Evolutionary conservation across 768 basidiomycete species (phyloP).

Genomic region (Phylloporus sp.): DNA sequence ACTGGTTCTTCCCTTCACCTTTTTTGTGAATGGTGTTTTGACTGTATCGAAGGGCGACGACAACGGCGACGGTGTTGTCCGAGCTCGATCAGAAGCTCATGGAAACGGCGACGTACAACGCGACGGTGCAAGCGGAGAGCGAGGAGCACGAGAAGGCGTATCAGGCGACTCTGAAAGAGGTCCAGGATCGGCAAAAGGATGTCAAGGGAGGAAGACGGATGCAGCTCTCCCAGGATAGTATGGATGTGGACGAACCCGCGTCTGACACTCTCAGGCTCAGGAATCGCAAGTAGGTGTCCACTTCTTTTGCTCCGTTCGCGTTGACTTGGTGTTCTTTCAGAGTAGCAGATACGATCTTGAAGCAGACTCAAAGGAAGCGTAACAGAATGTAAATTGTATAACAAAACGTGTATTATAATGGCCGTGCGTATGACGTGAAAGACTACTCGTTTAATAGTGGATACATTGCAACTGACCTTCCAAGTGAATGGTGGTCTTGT

Average conservation of each 20-base stretch:
- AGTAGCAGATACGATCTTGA: constrained; percentile 38
- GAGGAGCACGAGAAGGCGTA: constrained; percentile 55
- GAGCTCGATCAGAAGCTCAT: constrained; percentile 71
- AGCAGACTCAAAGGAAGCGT: constrained; percentile 54
- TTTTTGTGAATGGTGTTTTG: not conserved
- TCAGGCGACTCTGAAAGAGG: constrained; percentile 54
- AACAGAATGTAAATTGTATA: constrained; percentile 47
- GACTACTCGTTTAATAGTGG: no score
- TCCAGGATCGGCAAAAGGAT: constrained; percentile 62
- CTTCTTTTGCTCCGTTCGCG: not conserved
- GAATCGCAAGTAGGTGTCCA: constrained; percentile 54
- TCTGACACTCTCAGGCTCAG: constrained; percentile 45
- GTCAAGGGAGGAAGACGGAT: constrained; percentile 37
- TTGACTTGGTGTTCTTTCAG: constrained; percentile 3
- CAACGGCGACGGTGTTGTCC: constrained; percentile 63
- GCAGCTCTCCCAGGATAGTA: constrained; percentile 34
- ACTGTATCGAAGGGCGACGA: constrained; percentile 66
- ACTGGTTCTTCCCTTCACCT: constrained; percentile 50
- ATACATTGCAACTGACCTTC: no score
- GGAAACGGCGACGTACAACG: constrained; percentile 45
- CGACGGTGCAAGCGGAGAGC: constrained; percentile 37
- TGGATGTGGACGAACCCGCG: constrained; percentile 66
- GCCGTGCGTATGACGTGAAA: no score
- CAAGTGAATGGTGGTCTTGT: no score
- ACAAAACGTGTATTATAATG: no score